These are phyloP conservation scores for Wickerhamomyces strasburgensis DNA, from an alignment of 805 yeast species.

Conservation along the genomic window DNA sequence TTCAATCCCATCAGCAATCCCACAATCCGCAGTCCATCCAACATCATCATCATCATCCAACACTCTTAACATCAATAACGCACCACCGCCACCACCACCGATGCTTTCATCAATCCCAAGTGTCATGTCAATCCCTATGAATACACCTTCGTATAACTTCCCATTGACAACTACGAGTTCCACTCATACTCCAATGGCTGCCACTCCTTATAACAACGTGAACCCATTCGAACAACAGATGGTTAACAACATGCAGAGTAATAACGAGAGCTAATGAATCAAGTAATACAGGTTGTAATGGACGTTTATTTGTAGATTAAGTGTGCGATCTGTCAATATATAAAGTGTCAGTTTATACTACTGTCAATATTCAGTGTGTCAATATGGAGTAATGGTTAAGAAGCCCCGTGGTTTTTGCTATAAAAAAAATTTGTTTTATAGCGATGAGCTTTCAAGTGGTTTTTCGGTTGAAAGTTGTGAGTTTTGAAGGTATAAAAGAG, in stretches of 20 bases:
- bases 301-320: too few relatives aligned
- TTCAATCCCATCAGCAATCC: slow-evolving; percentile 9
- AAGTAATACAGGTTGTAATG: too few relatives aligned
- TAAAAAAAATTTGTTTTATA: too few relatives aligned
- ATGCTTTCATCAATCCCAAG: slow-evolving; percentile 25
- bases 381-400: too few relatives aligned
- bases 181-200: slow-evolving; percentile 2
- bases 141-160: slow-evolving; percentile 18
- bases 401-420: too few relatives aligned
- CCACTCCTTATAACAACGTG: background rate
- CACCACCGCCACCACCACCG: slow-evolving; percentile 15
- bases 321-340: too few relatives aligned
- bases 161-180: slow-evolving; percentile 7
- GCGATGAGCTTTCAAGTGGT: too few relatives aligned
- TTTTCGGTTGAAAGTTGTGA: too few relatives aligned
- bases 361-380: too few relatives aligned
- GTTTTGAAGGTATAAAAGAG: too few relatives aligned
- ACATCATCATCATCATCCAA: slow-evolving; percentile 15
- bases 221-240: slow-evolving; percentile 26
- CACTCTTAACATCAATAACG: too few relatives aligned
- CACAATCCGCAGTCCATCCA: slow-evolving; percentile 16
- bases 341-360: too few relatives aligned
- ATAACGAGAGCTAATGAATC: slow-evolving; percentile 1
- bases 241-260: slow-evolving; percentile 13
- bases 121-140: slow-evolving; percentile 27